Conservation (phyloP, 73 alveolate species). For the Paramecium primaurelia region DNA sequence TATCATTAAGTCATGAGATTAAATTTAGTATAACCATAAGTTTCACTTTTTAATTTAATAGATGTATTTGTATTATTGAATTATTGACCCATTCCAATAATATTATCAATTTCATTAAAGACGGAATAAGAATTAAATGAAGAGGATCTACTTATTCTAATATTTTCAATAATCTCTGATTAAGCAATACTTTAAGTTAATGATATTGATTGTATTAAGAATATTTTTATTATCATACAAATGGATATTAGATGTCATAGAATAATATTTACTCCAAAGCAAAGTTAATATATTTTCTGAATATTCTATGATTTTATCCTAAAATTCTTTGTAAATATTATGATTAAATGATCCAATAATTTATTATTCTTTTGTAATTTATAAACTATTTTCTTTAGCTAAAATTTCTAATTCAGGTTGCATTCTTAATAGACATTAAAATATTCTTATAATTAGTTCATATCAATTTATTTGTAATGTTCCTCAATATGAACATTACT, state of each 20-base stretch:
- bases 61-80: background rate
- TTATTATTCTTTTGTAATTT: background rate
- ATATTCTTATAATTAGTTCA: background rate
- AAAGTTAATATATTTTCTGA: background rate
- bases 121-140: background rate
- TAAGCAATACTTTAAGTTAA: slow-evolving; percentile 18
- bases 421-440: background rate
- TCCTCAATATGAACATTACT: background rate
- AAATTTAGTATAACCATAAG: background rate
- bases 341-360: background rate
- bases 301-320: background rate
- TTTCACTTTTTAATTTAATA: background rate
- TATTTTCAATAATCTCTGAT: background rate
- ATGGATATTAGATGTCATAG: background rate
- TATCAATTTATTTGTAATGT: background rate
- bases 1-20: background rate
- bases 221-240: background rate
- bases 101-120: background rate
- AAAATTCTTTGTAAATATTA: background rate
- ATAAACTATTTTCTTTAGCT: background rate
- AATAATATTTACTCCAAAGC: slow-evolving; percentile 15
- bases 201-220: background rate
- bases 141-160: slow-evolving; percentile 3
- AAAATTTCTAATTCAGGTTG: background rate
- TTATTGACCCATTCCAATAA: background rate